Base-by-base conservation (phyloP, 202 grass and related monocot genomes). In the Carex sylvatica region DNA sequence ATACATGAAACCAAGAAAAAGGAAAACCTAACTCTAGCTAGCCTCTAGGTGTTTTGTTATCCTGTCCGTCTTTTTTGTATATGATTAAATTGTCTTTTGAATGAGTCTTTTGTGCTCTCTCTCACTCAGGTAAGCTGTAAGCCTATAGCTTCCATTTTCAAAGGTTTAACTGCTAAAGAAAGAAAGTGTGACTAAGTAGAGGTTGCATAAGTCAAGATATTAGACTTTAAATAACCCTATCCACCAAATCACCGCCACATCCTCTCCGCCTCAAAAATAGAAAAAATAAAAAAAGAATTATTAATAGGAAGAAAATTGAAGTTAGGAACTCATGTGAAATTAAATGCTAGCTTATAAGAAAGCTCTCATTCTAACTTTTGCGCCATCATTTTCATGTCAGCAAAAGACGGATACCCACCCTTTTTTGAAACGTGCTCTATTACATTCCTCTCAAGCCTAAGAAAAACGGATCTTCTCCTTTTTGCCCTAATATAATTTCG, bases 371-470 rank as follows among this genome's bases (percentile, higher is more conserved):
- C 30, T 35, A 33, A 24, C n/a, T 74, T 64, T 24, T 28, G 10
- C 10, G 3, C 61, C 19, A 72, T 77, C 82, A 24, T 82, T 46
- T 63, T 87, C 90, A 47, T 78, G 86, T 33, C 80, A 85, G 78
- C 52, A 84, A 82, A 87, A 87, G 86, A 80, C 80, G 90, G 88
- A 78, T 80, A 83, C 86, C 87, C 23, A 86, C 76, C 60, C 1
- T 42, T 82, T 2, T 18, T 82, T 52, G 22, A 38, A 36, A 72
- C 20, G 42, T 72, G 64, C 9, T 72, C 28, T 38, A 65, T 6
- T 78, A 31, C 15, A 58, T 81, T 67, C 31, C 23, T 81, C n/a
- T 64, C 54, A 14, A 61, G 2, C 3, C 30, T 60, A 61, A 79
- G 2, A 23, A 79, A 79, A 79, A 11, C 40, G 1, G 2, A 15